Evolutionary conservation across 305 asterid genomes (phyloP), one percentile per base, ranked within the genome.

Genomic region (Solanum hybrid): DNA sequence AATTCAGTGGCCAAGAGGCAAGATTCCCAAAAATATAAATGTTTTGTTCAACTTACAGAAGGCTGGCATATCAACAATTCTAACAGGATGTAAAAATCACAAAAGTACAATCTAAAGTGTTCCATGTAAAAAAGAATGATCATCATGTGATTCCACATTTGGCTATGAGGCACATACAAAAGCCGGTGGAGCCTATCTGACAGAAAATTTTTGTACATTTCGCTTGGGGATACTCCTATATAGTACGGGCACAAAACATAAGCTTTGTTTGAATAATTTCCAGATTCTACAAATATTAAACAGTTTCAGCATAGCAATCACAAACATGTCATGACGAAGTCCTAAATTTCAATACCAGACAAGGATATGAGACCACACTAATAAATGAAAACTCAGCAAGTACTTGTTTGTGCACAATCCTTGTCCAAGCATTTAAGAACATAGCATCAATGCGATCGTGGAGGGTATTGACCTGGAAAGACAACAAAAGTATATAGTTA

Each of bases 391-490:
- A 51, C 29, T 27, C 15, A 29, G 60, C 4, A 4, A 36, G 31
- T 10, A 10, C 85, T 35, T 78, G 31, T 82, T 42, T 42, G 38
- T 82, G 87, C 72, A 86, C 24, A 34, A 29, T 17, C 24, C 27
- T 87, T 40, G 60, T 72, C 80, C 89, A 87, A 26, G 36, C 78
- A 71, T 86, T 60, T 40, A 69, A 26, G 80, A 64, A 37, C 56
- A 69, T 72, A 66, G 31, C 73, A 88, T 94, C 90, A 96, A 92
- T 95, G 94, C 7, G 94, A 95, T 11, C 92, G 95, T 4, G 93
- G 98, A 89, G 96, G 97, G 87, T 91, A 94, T 29, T 96, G 90
- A 92, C 98, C 99, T 95, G 93, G 24, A 1, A 88, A 13, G 36
- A 73, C 89, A 87, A 86, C 51, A 66, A 9, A 86, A 93, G 12